Base-by-base conservation (phyloP, 2,329 filamentous ascomycete species). In the Hypoxylon rubiginosum region DNA sequence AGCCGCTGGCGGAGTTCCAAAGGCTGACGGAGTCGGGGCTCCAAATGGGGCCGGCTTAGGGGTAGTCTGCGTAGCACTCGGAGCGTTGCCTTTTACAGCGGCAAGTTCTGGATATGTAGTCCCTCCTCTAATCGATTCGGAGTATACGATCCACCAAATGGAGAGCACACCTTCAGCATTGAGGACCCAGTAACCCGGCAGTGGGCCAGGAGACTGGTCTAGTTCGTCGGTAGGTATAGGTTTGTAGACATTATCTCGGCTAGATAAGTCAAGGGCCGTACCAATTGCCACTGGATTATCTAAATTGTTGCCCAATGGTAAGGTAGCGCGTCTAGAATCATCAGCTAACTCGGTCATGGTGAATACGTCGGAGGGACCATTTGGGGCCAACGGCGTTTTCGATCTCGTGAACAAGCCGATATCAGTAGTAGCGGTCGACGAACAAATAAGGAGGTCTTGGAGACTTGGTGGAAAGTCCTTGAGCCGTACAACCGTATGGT, bases 61-160 rank as follows among this genome's bases (percentile, higher is more conserved):
- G 50, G 73, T 54, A 8, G 74, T 71, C 57, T 79, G 63, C 3
- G 77, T 72, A 69, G 76, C 62, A 30, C 73, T 57, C 19, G 75
- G 52, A 15, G 74, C 68, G 60, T 76, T 73, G 2, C 79, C 78
- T 62, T 83, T 81, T 32, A 82, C 82, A 48, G 80, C 82, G 43
- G 85, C 82, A 68, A 97, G 82, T 4, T 91, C 92, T 43, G 91
- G 86, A 77, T 94, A 98, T 0, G 88, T 87, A 6, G 88, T 88
- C 3, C 90, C 90, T 72, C 90, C 84, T 64, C 90, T 88, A 66
- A 99, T 90, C 1, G 95, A 94, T 45, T 97, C 93, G 36, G 91
- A 88, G 80, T 97, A 97, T 19, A 98, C 87, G 46, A 98, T 81
- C 93, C 95, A 97, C 94, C 95, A 99, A 11, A 90, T 86, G 49